Percentiles rank a stretch among this genome's conserved stretches.
These are phyloP conservation scores for Aspergillus chevalieri DNA, from an alignment of 2,329 filamentous ascomycete genomes.

Conservation along the genomic window DNA sequence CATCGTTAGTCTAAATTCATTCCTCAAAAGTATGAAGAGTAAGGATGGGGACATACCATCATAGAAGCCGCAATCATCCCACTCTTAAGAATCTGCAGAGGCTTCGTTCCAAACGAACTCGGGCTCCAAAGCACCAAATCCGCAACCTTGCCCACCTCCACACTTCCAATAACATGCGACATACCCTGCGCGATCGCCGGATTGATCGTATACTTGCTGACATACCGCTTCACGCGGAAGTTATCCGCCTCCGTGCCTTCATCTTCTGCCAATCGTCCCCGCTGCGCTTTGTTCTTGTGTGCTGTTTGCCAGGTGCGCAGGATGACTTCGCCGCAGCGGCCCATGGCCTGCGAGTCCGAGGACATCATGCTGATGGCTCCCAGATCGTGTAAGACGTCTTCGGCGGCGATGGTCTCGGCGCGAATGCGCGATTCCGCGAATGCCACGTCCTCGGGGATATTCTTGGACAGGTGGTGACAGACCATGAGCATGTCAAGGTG, in stretches of 20 bases:
- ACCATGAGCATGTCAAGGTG: constrained; percentile 99
- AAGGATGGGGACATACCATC: constrained; percentile 56
- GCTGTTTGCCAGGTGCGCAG: constrained; percentile 94
- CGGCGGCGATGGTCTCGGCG: constrained; percentile 90
- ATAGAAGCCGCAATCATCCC: constrained; percentile 76
- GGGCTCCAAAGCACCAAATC: constrained; percentile 86
- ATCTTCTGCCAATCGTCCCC: constrained; percentile 71
- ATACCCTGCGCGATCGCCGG: constrained; percentile 88
- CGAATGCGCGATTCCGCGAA: constrained; percentile 93
- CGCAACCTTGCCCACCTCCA: constrained; percentile 84
- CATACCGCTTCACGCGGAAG: constrained; percentile 83
- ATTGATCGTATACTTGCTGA: constrained; percentile 96
- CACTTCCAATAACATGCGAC: constrained; percentile 73
- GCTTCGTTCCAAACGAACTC: constrained; percentile 81
- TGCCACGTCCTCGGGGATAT: constrained; percentile 92
- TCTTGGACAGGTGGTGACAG: constrained; percentile 85
- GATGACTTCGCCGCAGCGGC: constrained; percentile 88
- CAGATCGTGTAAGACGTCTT: constrained; percentile 90
- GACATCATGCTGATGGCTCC: constrained; percentile 98
- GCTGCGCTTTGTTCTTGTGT: constrained; percentile 89
- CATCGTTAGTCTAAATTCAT: too few species aligned
- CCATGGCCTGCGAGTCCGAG: constrained; percentile 94
- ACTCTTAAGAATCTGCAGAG: constrained; percentile 73
- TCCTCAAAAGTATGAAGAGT: too few species aligned
- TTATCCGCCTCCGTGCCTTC: constrained; percentile 76